Evolutionary conservation across 108 stramenopile species (phyloP).

Genomic region (Skeletonema marinoi): DNA sequence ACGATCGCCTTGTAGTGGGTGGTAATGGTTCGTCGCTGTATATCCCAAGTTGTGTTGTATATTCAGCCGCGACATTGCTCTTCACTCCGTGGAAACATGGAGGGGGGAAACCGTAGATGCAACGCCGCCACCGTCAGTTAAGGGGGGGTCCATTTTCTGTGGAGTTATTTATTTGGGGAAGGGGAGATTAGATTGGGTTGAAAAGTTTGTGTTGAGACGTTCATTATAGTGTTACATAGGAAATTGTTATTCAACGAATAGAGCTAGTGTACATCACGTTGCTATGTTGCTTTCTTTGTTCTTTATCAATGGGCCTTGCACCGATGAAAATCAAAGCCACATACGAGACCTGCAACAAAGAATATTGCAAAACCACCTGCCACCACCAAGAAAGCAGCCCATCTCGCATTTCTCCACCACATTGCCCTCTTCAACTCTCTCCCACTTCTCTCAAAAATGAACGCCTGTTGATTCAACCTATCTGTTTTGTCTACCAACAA

Average conservation of each 20-base stretch:
- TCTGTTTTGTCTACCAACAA: conserved; percentile 98
- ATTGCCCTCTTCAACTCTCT: conserved; percentile 77
- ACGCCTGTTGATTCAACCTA: conserved; percentile 90
- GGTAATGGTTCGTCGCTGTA: conserved; percentile 26
- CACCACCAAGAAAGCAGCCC: conserved; percentile 52
- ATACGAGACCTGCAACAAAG: conserved; percentile 64
- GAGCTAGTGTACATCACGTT: neutral
- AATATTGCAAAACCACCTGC: conserved; percentile 67
- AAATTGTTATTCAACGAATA: neutral
- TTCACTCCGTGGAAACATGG: conserved; percentile 23
- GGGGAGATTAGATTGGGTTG: neutral
- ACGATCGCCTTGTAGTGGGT: conserved; percentile 35
- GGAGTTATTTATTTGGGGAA: neutral
- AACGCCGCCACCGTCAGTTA: conserved; percentile 44
- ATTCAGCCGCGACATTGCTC: conserved; percentile 31
- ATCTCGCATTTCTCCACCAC: conserved; percentile 91
- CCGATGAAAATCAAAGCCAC: conserved; percentile 71
- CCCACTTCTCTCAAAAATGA: conserved; percentile 86
- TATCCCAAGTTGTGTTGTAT: neutral
- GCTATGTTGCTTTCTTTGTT: neutral
- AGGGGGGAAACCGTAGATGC: conserved; percentile 25
- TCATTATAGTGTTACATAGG: neutral
- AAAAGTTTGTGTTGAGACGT: neutral
- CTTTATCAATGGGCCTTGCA: conserved; percentile 48
- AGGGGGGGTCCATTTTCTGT: neutral